phyloP scores from a whole-genome alignment of 2,329 filamentous ascomycete species.

The Aphanoascus verrucosus region DNA sequence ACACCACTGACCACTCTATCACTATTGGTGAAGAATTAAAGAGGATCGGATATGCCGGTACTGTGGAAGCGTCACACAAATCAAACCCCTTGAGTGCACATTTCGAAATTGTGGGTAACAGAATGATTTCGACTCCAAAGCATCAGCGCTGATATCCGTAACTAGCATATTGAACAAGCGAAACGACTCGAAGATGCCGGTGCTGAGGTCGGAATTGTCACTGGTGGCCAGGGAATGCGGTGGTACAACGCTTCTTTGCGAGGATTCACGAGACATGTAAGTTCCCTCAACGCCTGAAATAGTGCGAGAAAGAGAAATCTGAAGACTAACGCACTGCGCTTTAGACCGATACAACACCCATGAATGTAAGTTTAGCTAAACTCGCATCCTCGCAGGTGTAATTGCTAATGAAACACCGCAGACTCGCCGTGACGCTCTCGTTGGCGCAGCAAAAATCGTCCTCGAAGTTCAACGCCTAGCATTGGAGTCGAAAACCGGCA shows the following conservation, averaged over 20 bases:
- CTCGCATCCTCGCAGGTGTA: background rate
- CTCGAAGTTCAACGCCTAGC: background rate
- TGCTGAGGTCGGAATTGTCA: background rate
- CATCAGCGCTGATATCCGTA: too few species aligned
- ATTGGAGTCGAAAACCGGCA: background rate
- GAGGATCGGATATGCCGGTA: background rate
- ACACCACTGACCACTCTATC: background rate
- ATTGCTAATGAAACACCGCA: background rate
- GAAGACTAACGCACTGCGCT: background rate
- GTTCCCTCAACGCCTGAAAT: background rate
- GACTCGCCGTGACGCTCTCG: background rate
- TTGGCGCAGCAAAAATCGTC: background rate
- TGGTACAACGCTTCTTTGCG: background rate
- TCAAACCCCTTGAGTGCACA: background rate
- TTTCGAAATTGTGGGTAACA: background rate
- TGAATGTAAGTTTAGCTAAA: background rate
- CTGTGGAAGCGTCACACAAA: background rate
- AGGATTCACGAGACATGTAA: background rate
- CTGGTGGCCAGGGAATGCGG: background rate
- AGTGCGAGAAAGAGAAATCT: background rate
- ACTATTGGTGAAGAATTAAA: background rate
- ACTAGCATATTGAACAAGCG: background rate
- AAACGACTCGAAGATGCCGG: background rate
- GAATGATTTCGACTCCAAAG: too few species aligned
- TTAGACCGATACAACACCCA: background rate